A percentile compares a stretch with the other conserved stretches of the same genome.
These are phyloP conservation scores for Melastoma candidum DNA, from an alignment of 441 rosid genomes.

Conservation along the genomic window DNA sequence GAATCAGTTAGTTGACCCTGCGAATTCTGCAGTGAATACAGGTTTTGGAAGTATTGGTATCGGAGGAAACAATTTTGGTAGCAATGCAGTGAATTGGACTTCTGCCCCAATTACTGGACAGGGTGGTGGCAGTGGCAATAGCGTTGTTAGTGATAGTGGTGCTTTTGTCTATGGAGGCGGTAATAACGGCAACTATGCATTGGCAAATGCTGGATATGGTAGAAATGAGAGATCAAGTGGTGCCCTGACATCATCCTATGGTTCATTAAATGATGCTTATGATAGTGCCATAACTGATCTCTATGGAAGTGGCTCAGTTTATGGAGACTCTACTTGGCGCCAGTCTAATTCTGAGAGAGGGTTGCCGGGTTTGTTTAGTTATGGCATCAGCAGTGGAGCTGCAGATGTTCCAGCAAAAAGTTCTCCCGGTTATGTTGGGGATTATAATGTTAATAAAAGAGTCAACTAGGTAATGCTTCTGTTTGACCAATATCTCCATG, in stretches of 20 bases:
- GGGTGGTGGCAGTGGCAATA: constrained; percentile 38
- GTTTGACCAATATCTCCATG: too few relatives aligned
- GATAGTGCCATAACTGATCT: constrained; percentile 58
- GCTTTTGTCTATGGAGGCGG: constrained; percentile 66
- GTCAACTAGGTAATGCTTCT: not conserved
- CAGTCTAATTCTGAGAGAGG: constrained; percentile 7
- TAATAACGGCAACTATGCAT: constrained; percentile 42
- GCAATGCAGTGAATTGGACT: constrained; percentile 50
- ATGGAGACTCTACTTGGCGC: constrained; percentile 14
- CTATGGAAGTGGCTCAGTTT: constrained; percentile 53
- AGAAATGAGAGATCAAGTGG: constrained; percentile 47
- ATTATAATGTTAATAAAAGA: constrained; percentile 8
- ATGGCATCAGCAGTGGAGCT: constrained; percentile 1
- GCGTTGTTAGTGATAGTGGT: constrained; percentile 33
- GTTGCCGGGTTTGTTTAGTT: constrained; percentile 4
- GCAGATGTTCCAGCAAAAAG: constrained; percentile 6
- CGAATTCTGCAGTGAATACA: constrained; percentile 44
- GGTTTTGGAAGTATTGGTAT: constrained; percentile 54
- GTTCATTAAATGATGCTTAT: constrained; percentile 54
- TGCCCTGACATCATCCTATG: constrained; percentile 50
- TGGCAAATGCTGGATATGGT: constrained; percentile 61
- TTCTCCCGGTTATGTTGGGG: constrained; percentile 10
- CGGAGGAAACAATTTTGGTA: constrained; percentile 50
- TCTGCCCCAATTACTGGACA: constrained; percentile 48
- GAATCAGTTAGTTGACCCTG: constrained; percentile 39